These are phyloP conservation scores for Fraxinus nigra DNA, from an alignment of 305 asterid species.

Conservation along the genomic window DNA sequence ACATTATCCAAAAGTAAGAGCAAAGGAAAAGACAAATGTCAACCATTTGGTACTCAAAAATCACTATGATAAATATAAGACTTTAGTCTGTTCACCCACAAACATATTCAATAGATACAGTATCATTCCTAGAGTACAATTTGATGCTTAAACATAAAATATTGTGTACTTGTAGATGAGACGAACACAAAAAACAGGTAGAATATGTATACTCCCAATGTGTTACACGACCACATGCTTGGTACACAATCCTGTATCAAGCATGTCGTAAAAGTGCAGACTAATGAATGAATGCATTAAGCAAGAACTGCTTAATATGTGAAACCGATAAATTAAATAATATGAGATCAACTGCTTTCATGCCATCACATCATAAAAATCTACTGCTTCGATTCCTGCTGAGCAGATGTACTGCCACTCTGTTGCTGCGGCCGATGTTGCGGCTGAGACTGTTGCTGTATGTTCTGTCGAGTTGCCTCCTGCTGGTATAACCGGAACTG, in stretches of 20 bases:
- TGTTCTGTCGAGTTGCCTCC: conserved; percentile 45
- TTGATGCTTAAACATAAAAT: conserved; percentile 23
- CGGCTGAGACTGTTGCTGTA: conserved; percentile 44
- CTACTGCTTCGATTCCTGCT: conserved; percentile 49
- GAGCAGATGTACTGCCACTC: conserved; percentile 42
- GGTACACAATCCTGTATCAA: background rate
- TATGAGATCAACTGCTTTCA: background rate
- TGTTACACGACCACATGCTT: background rate
- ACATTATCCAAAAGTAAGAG: background rate
- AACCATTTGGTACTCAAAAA: background rate
- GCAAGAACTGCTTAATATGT: conserved; percentile 10
- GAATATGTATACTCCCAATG: conserved; percentile 1
- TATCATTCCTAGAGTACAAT: conserved; percentile 23
- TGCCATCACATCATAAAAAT: conserved; percentile 6
- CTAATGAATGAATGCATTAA: conserved; percentile 55
- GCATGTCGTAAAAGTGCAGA: conserved; percentile 17
- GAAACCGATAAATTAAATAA: conserved; percentile 1
- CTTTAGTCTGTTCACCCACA: conserved; percentile 15
- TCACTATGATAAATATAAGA: background rate
- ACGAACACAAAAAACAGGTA: conserved; percentile 3
- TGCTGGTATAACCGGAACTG: conserved; percentile 62
- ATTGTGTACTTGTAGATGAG: background rate
- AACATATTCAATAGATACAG: conserved; percentile 14
- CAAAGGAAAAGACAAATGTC: background rate
- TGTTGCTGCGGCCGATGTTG: conserved; percentile 47